These are phyloP conservation scores for Phaseolus lunatus DNA, from an alignment of 306 rosid genomes.

Conservation along the genomic window DNA sequence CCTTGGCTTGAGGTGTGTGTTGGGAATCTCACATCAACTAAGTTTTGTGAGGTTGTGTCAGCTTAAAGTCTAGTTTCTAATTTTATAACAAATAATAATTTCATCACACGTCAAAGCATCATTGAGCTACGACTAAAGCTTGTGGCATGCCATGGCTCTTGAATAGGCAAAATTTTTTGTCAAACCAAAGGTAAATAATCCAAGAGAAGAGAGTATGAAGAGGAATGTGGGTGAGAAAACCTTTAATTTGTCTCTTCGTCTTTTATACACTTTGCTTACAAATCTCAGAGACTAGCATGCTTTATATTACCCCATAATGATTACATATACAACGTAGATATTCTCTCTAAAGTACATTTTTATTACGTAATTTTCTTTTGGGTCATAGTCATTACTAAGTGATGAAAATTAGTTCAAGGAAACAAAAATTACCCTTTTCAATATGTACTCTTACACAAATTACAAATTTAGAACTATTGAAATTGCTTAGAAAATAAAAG, in stretches of 20 bases:
- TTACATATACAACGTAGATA: slow-evolving; percentile 12
- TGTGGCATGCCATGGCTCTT: neutral
- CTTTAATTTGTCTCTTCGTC: neutral
- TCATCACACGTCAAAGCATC: neutral
- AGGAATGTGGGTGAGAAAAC: neutral
- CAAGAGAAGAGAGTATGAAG: slow-evolving; percentile 1
- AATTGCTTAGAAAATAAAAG: neutral
- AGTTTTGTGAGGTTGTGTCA: too few relatives aligned
- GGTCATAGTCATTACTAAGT: neutral
- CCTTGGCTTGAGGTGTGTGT: too few relatives aligned
- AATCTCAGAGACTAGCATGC: slow-evolving; percentile 1
- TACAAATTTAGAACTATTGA: slow-evolving; percentile 23
- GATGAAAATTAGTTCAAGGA: slow-evolving; percentile 21
- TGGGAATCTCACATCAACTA: too few relatives aligned
- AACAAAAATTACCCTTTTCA: neutral
- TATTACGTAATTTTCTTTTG: slow-evolving; percentile 13
- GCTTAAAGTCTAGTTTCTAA: too few relatives aligned
- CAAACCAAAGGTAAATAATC: neutral
- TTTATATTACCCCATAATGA: neutral
- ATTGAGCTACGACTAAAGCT: neutral
- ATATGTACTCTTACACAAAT: neutral
- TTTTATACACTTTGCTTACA: slow-evolving; percentile 7
- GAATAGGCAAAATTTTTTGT: neutral
- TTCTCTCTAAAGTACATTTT: slow-evolving; percentile 11
- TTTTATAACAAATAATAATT: too few relatives aligned